Conservation (phyloP, 441 rosid species). For the Flueggea neowawraea region DNA sequence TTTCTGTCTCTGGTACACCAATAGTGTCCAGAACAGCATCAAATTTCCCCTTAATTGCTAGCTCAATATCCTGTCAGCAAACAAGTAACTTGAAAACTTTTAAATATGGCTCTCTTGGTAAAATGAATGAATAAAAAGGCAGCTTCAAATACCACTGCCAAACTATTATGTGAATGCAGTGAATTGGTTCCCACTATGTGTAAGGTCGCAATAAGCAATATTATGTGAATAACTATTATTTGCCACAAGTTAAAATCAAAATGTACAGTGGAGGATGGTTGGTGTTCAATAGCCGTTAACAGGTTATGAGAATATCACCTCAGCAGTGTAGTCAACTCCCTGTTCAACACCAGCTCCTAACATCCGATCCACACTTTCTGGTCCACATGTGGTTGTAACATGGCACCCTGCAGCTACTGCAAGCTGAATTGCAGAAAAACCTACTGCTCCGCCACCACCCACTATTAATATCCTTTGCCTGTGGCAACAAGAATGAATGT, state of each 20-base stretch:
- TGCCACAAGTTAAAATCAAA: too few relatives aligned
- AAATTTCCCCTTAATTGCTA: conserved; percentile 78
- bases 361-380: conserved; percentile 57
- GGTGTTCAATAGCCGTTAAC: conserved; percentile 3
- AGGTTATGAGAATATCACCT: conserved; percentile 38
- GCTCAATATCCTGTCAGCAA: conserved; percentile 63
- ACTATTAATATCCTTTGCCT: conserved; percentile 83
- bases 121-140: not conserved
- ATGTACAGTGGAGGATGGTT: not conserved
- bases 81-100: not conserved
- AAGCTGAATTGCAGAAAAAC: conserved; percentile 89
- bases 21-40: conserved; percentile 96
- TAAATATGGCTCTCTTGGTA: too few relatives aligned
- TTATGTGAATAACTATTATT: too few relatives aligned
- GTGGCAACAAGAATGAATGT: conserved; percentile 14
- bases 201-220: too few relatives aligned
- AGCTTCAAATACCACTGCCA: not conserved
- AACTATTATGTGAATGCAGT: not conserved
- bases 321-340: conserved; percentile 82
- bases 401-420: conserved; percentile 74
- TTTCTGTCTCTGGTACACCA: conserved; percentile 86
- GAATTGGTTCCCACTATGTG: too few relatives aligned
- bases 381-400: conserved; percentile 79
- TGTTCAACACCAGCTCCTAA: conserved; percentile 82
- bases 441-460: conserved; percentile 98